phyloP scores from a whole-genome alignment of 352 stramenopile genomes.

The Globisporangium okanoganense region DNA sequence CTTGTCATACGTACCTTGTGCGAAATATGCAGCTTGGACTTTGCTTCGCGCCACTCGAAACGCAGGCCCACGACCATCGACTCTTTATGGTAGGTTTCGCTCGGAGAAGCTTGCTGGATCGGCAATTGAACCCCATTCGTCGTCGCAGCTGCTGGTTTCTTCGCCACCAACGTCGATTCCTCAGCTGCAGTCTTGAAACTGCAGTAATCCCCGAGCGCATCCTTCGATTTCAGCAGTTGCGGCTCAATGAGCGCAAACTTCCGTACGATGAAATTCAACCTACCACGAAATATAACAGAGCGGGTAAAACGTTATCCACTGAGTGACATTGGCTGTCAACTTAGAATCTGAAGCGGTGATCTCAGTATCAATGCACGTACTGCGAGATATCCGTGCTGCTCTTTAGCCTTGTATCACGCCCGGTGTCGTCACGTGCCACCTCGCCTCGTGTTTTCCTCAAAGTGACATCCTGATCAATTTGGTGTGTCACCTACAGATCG shows the following conservation, averaged over 20 bases:
- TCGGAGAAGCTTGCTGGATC: neutral
- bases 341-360: too few relatives aligned
- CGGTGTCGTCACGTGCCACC: neutral
- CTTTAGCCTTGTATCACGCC: neutral
- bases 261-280: slow-evolving; percentile 40
- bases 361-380: neutral
- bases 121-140: neutral
- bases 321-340: neutral
- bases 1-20: slow-evolving; percentile 57
- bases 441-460: slow-evolving; percentile 13
- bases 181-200: slow-evolving; percentile 42
- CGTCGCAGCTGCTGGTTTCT: neutral
- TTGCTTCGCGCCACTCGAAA: slow-evolving; percentile 66
- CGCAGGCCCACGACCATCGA: slow-evolving; percentile 48
- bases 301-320: too few relatives aligned
- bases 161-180: neutral
- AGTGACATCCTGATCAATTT: slow-evolving; percentile 56
- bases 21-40: slow-evolving; percentile 51
- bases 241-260: slow-evolving; percentile 52
- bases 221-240: slow-evolving; percentile 27
- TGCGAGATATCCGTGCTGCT: slow-evolving; percentile 3
- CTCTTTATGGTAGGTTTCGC: slow-evolving; percentile 25
- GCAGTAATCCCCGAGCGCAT: slow-evolving; percentile 49
- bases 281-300: too few relatives aligned
- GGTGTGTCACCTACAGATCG: slow-evolving; percentile 36